Conservation (phyloP, 2,329 filamentous ascomycete genomes). For the Rhynchosporium agropyri region DNA sequence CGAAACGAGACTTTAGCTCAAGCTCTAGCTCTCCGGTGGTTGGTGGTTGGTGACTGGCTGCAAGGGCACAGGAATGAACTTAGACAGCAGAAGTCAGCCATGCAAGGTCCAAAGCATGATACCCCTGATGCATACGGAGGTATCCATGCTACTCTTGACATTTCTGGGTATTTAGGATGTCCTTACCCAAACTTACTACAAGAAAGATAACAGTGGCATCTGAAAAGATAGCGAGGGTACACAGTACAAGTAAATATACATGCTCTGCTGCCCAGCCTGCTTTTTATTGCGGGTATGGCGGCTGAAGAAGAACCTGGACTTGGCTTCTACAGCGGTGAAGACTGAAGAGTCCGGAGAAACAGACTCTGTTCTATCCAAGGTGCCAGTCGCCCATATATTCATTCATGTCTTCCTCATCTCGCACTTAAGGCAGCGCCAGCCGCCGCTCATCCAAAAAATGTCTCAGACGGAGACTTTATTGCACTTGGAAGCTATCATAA, state of each 20-base stretch:
- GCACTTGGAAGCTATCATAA: background rate
- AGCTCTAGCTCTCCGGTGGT: background rate
- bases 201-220: background rate
- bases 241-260: background rate
- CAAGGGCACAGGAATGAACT: background rate
- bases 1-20: constrained; percentile 6
- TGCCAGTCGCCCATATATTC: constrained; percentile 1
- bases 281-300: background rate
- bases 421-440: constrained; percentile 13
- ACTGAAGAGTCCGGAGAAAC: background rate
- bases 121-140: background rate
- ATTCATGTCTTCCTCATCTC: constrained; percentile 6
- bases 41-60: constrained; percentile 9
- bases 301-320: background rate
- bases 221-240: background rate
- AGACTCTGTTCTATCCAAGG: background rate
- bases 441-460: constrained; percentile 2
- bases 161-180: constrained; percentile 9
- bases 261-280: no score
- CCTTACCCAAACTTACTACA: background rate
- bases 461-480: constrained; percentile 6
- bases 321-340: background rate
- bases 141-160: background rate
- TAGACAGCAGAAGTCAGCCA: background rate
- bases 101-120: constrained; percentile 2